Conservation (phyloP, 225 moss, liverwort and hornwort species). For the Physcomitrium patens region DNA sequence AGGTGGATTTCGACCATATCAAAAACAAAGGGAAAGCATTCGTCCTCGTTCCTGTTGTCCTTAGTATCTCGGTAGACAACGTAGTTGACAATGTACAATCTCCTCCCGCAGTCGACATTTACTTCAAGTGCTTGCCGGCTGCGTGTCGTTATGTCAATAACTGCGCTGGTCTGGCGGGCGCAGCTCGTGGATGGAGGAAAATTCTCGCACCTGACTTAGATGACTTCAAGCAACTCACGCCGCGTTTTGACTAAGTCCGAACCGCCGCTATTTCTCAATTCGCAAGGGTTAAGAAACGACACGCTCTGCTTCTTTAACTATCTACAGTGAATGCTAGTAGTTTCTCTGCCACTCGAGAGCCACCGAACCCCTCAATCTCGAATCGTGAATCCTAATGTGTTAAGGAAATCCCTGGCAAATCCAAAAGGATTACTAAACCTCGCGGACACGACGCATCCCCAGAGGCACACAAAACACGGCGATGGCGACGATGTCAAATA, state of each 20-base stretch:
- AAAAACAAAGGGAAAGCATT: conserved; percentile 45
- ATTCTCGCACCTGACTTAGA: conserved; percentile 45
- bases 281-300: conserved; percentile 54
- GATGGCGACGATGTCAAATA: no score
- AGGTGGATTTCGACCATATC: conserved; percentile 20
- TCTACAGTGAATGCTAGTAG: conserved; percentile 11
- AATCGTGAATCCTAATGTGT: no score
- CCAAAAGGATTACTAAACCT: no score
- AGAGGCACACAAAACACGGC: no score
- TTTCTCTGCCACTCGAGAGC: no score
- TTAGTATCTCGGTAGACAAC: conserved; percentile 43
- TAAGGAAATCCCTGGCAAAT: no score
- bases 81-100: conserved; percentile 43
- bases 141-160: conserved; percentile 45
- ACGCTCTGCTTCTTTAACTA: conserved; percentile 42
- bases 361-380: no score
- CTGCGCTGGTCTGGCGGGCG: conserved; percentile 28
- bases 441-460: no score
- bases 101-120: conserved; percentile 51
- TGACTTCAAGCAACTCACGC: conserved; percentile 48
- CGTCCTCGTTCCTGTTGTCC: conserved; percentile 28
- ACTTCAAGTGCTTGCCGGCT: conserved; percentile 43
- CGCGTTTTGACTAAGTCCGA: conserved; percentile 42
- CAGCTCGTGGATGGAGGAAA: conserved; percentile 46
- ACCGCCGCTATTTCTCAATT: conserved; percentile 35